Percentiles rank a stretch among this genome's conserved stretches.
Conservation (phyloP, 2,329 filamentous ascomycete genomes). For the Scopulariopsis brevicaulis region DNA sequence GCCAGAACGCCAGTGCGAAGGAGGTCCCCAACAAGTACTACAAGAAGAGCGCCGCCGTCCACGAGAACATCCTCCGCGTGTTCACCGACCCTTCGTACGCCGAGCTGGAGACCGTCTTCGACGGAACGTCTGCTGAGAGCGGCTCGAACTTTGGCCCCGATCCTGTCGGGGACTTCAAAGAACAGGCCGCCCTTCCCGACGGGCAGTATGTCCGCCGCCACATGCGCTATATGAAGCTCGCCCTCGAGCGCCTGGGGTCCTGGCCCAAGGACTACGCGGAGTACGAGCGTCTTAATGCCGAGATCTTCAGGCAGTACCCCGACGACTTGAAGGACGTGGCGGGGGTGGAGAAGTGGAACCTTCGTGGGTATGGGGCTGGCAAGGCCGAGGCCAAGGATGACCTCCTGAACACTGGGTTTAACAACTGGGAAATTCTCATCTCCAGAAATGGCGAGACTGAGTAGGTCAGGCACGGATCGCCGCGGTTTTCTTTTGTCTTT, state of each 20-base stretch:
- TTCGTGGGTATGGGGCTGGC: slow-evolving; percentile 29
- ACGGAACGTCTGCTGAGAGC: slow-evolving; percentile 12
- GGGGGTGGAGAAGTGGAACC: slow-evolving; percentile 34
- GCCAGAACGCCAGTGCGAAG: slow-evolving; percentile 15
- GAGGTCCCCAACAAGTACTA: slow-evolving; percentile 23
- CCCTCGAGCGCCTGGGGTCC: slow-evolving; percentile 22
- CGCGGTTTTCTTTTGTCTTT: too few relatives aligned
- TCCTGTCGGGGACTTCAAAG: slow-evolving; percentile 6
- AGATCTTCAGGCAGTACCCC: slow-evolving; percentile 27
- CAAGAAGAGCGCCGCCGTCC: slow-evolving; percentile 21
- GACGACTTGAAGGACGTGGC: slow-evolving; percentile 25
- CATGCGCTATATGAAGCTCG: slow-evolving; percentile 23
- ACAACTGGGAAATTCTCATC: slow-evolving; percentile 13
- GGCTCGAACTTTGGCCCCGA: slow-evolving; percentile 12
- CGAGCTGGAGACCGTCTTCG: slow-evolving; percentile 15
- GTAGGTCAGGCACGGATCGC: too few relatives aligned
- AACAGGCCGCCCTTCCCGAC: slow-evolving; percentile 10
- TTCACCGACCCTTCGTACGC: slow-evolving; percentile 19
- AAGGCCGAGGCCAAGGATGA: slow-evolving; percentile 29
- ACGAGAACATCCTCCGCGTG: slow-evolving; percentile 23
- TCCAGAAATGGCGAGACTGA: not conserved
- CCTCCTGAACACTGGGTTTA: slow-evolving; percentile 11
- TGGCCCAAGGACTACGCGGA: slow-evolving; percentile 33
- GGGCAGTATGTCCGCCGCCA: slow-evolving; percentile 21
- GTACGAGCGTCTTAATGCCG: slow-evolving; percentile 32